These are phyloP conservation scores for Penstemon davidsonii DNA, from an alignment of 257 asterid genomes.

Conservation along the genomic window DNA sequence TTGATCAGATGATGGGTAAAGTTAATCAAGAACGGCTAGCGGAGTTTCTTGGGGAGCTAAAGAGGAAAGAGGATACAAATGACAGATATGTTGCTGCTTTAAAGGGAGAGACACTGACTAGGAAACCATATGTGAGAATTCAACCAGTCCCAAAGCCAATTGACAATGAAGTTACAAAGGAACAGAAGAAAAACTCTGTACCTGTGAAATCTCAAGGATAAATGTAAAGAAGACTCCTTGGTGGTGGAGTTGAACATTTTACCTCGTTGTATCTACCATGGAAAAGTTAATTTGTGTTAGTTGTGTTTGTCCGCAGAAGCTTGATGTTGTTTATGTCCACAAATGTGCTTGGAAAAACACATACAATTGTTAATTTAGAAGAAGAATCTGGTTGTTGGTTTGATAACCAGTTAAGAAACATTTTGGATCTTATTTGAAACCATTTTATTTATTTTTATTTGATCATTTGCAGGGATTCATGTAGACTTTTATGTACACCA, in stretches of 20 bases:
- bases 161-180: constrained; percentile 36
- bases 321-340: too few relatives aligned
- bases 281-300: neutral
- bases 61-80: constrained; percentile 86
- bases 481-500: too few relatives aligned
- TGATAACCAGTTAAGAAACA: too few relatives aligned
- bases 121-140: constrained; percentile 83
- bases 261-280: constrained; percentile 1
- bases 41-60: constrained; percentile 79
- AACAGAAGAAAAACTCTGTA: constrained; percentile 35
- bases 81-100: constrained; percentile 93
- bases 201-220: constrained; percentile 1
- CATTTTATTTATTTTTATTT: too few relatives aligned
- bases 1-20: constrained; percentile 82
- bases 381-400: too few relatives aligned
- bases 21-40: constrained; percentile 88
- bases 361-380: neutral
- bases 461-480: too few relatives aligned
- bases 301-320: too few relatives aligned
- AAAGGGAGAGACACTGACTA: constrained; percentile 83
- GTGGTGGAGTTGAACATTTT: constrained; percentile 17
- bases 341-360: constrained; percentile 3
- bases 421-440: too few relatives aligned
- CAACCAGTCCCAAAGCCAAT: constrained; percentile 63
- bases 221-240: neutral